Conservation (phyloP, 202 grass and related monocot species). For the Alloteropsis angusta region DNA sequence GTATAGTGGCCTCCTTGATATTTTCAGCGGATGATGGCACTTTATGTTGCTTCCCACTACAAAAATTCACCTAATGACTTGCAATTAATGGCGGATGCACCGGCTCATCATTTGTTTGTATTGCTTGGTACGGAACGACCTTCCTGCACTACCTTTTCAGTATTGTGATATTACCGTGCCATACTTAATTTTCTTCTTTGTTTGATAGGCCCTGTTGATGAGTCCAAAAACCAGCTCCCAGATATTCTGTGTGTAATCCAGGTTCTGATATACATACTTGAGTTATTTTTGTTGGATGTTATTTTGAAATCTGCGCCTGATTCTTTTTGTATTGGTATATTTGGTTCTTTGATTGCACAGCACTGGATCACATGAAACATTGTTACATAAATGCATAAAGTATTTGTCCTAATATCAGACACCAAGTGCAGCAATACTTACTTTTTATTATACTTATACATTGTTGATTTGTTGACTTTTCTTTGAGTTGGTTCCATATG, state of each 20-base stretch:
- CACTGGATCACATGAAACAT: background rate
- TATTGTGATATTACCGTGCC: background rate
- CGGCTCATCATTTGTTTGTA: slow-evolving; percentile 91
- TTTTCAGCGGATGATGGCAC: slow-evolving; percentile 96
- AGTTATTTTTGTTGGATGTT: background rate
- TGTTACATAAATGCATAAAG: background rate
- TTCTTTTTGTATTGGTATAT: background rate
- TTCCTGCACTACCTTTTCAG: background rate
- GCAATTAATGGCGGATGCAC: slow-evolving; percentile 97
- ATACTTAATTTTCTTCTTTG: slow-evolving; percentile 9
- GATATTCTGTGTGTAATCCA: slow-evolving; percentile 96
- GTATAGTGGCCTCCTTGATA: slow-evolving; percentile 26
- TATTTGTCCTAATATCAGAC: background rate
- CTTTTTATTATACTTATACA: background rate
- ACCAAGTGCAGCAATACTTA: background rate
- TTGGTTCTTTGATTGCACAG: background rate
- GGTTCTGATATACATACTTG: slow-evolving; percentile 31
- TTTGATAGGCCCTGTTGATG: slow-evolving; percentile 72
- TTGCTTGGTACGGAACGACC: slow-evolving; percentile 66
- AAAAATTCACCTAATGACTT: slow-evolving; percentile 99
- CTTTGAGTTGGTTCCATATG: background rate
- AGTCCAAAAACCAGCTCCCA: slow-evolving; percentile 86
- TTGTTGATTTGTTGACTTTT: background rate
- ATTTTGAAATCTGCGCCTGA: background rate
- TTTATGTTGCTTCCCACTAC: slow-evolving; percentile 98